A percentile compares a stretch with the other conserved stretches of the same genome.
These are phyloP conservation scores for Blastobotrys illinoisensis DNA, from an alignment of 1,139 yeast species.

Conservation along the genomic window DNA sequence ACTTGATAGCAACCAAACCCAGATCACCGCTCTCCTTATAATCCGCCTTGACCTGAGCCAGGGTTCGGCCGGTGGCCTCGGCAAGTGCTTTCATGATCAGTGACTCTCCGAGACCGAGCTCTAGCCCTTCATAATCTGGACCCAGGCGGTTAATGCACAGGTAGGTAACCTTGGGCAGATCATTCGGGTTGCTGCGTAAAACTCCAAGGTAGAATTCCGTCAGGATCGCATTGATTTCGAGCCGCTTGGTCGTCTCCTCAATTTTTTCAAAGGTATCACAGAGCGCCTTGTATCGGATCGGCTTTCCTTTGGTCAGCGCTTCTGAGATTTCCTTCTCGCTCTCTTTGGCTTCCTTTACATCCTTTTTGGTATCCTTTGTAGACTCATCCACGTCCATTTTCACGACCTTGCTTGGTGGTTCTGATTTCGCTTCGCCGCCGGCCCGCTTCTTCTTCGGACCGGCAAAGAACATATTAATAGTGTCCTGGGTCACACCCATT, in stretches of 20 bases:
- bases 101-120: slow-evolving; percentile 89
- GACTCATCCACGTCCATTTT: slow-evolving; percentile 1
- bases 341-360: not conserved
- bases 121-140: slow-evolving; percentile 93
- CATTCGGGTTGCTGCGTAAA: slow-evolving; percentile 51
- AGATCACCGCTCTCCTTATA: slow-evolving; percentile 81
- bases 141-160: slow-evolving; percentile 84
- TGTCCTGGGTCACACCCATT: slow-evolving; percentile 8
- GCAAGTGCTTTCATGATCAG: slow-evolving; percentile 80
- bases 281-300: slow-evolving; percentile 57
- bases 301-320: slow-evolving; percentile 58
- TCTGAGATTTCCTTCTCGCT: not conserved
- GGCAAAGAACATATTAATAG: slow-evolving; percentile 4
- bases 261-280: slow-evolving; percentile 67
- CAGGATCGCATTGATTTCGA: slow-evolving; percentile 71
- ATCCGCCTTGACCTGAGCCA: slow-evolving; percentile 64
- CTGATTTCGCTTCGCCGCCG: not conserved
- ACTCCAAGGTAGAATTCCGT: slow-evolving; percentile 65
- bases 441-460: slow-evolving; percentile 6
- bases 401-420: not conserved
- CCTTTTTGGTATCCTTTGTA: not conserved
- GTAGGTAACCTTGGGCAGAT: slow-evolving; percentile 67
- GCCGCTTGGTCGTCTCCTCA: slow-evolving; percentile 73
- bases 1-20: slow-evolving; percentile 81
- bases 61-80: slow-evolving; percentile 81